Base-by-base conservation (phyloP, 208 protist genomes). In the Phytomonas sp. region DNA sequence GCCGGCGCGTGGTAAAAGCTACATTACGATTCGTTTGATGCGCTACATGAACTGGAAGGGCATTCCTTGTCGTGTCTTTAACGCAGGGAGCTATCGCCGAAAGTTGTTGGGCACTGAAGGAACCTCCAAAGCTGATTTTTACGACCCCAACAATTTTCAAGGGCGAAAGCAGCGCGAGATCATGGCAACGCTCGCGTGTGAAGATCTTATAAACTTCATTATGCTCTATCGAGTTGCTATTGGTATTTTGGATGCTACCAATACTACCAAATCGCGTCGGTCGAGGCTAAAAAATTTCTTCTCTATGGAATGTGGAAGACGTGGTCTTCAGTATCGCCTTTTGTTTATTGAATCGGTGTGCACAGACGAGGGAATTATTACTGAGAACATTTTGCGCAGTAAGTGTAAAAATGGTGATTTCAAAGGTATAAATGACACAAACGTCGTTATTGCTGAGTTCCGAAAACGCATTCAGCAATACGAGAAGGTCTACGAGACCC, bases 301-400 rank as follows among this genome's bases (percentile, higher is more conserved):
- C 56, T 72, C 72, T 36, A 56, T 69, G 7, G 78, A 84, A 45
- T 69, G 79, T 23, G 64, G 79, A 31, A 72, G 80, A 49, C 59
- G 67, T 12, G 67, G 73, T 34, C 63, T 91, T 66, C 72, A 80
- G n/a, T 92, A 82, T 73, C 85, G 88, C 4, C 63, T 94, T 29
- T 80, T 97, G n/a, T 97, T 95, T 72, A 94, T 95, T 72, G 93
- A 97, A 75, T 95, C 90, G 29, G 87, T 97, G 63, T 97, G 93
- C 75, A 94, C 89, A 31, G 91, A 97, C 69, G 80, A 92, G 60
- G 80, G 75, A 3, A 89, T 97, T 74, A 85, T 97, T 64, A 94
- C 79, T 59, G 86, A 94, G 75, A 96, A 94, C 73, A 94, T 96
- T 65, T 72, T 96, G 23, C 86, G 87, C 37, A 85, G 83, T 70